phyloP scores from a whole-genome alignment of 495 filamentous ascomycete genomes.

The Hypomontagnella monticulosa region DNA sequence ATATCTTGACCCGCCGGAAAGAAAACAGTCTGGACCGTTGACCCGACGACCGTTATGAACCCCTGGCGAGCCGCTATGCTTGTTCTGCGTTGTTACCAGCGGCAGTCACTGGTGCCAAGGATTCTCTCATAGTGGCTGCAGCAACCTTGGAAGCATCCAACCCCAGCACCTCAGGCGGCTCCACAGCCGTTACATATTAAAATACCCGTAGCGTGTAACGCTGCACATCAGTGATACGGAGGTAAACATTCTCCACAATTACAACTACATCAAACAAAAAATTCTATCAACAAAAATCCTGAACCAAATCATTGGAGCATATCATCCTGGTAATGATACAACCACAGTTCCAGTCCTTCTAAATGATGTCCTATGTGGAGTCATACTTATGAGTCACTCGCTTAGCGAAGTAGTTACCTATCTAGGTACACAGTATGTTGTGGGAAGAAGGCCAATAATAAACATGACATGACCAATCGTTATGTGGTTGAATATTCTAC shows the following conservation, averaged over 20 bases:
- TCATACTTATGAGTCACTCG: slow-evolving; percentile 34
- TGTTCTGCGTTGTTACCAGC: neutral
- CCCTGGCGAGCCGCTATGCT: neutral
- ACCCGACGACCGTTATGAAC: neutral
- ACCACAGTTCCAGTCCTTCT: neutral
- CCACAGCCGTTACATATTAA: neutral
- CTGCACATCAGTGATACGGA: neutral
- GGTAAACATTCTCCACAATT: slow-evolving; percentile 27
- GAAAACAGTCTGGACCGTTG: slow-evolving; percentile 12
- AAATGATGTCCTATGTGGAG: neutral
- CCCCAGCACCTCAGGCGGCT: too few species aligned
- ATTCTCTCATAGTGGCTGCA: slow-evolving; percentile 5
- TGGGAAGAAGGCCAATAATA: neutral
- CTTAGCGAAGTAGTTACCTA: slow-evolving; percentile 3
- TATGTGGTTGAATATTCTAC: neutral
- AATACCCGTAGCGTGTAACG: slow-evolving; percentile 1
- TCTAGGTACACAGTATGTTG: too few species aligned
- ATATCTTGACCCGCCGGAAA: slow-evolving; percentile 14
- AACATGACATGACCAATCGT: neutral
- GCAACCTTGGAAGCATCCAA: neutral
- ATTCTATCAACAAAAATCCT: slow-evolving; percentile 23
- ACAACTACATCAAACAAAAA: slow-evolving; percentile 25
- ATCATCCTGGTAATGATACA: slow-evolving; percentile 28
- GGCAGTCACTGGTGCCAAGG: neutral
- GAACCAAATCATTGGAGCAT: slow-evolving; percentile 8